A percentile compares a stretch with the other conserved stretches of the same genome.
These are phyloP conservation scores for Xylariales sp. DNA, from an alignment of 2,329 filamentous ascomycete genomes.

Conservation along the genomic window DNA sequence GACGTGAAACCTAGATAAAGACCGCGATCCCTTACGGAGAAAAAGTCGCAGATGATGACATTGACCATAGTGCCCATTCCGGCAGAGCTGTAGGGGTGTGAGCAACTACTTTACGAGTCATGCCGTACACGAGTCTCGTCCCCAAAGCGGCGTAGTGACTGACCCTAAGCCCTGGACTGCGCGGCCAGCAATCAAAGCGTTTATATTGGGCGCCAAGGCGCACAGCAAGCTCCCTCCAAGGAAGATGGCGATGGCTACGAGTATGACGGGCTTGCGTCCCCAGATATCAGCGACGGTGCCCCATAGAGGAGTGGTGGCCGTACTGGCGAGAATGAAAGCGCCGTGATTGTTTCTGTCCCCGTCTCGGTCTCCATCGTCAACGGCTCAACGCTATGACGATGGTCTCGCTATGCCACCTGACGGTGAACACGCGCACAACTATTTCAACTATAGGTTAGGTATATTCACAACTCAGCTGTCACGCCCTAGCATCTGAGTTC, in stretches of 20 bases:
- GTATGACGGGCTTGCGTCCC: conserved; percentile 65
- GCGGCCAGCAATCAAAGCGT: conserved; percentile 59
- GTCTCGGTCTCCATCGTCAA: conserved; percentile 24
- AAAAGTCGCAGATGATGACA: conserved; percentile 21
- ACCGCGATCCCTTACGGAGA: conserved; percentile 28
- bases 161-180: conserved; percentile 61
- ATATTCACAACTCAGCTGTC: conserved; percentile 15
- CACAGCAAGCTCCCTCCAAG: conserved; percentile 63
- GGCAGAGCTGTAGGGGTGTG: conserved; percentile 13
- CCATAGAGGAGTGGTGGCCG: conserved; percentile 77
- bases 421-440: conserved; percentile 13
- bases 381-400: conserved; percentile 17
- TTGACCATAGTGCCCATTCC: conserved; percentile 28
- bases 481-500: conserved; percentile 17
- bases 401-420: no score
- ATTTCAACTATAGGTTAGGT: conserved; percentile 12
- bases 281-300: conserved; percentile 70
- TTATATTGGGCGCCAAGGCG: conserved; percentile 59
- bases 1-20: conserved; percentile 21
- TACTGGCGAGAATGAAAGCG: conserved; percentile 75
- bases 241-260: conserved; percentile 62
- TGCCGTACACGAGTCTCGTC: conserved; percentile 6
- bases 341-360: conserved; percentile 21
- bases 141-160: conserved; percentile 16
- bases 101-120: conserved; percentile 18